A percentile compares a stretch with the other conserved stretches of the same genome.
Conservation (phyloP, 306 rosid genomes). For the Canavalia gladiata region DNA sequence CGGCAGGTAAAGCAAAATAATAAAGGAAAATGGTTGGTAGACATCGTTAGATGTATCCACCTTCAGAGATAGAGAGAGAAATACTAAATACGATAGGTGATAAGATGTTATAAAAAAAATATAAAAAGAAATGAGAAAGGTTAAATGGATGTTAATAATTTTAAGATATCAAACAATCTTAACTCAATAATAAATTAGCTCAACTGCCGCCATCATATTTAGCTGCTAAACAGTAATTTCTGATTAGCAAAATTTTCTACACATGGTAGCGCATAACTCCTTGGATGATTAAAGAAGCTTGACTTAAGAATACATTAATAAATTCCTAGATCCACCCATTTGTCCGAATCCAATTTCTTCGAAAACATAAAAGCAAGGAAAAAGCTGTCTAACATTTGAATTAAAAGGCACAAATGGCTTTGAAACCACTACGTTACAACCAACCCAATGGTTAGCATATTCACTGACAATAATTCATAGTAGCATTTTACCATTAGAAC, state of each 20-base stretch:
- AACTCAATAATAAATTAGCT: constrained; percentile 11
- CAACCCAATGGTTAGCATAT: neutral
- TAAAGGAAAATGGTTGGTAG: neutral
- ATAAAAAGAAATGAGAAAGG: no score
- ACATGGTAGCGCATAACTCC: neutral
- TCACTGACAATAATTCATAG: neutral
- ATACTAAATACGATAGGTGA: no score
- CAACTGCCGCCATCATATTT: neutral
- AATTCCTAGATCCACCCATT: neutral
- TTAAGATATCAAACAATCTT: no score
- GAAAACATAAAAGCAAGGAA: neutral
- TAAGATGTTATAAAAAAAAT: no score
- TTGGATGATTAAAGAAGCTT: neutral
- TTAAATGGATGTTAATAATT: no score
- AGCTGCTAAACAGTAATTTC: neutral
- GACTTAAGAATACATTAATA: neutral
- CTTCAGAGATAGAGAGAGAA: no score
- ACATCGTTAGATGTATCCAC: no score
- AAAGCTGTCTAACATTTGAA: neutral
- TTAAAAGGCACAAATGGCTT: neutral
- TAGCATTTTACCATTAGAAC: constrained; percentile 7
- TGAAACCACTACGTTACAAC: neutral
- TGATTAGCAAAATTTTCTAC: neutral
- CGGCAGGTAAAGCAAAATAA: neutral
- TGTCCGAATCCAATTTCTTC: neutral